Base-by-base conservation (phyloP, 768 basidiomycete species). In the Xerocomellus intermedius region DNA sequence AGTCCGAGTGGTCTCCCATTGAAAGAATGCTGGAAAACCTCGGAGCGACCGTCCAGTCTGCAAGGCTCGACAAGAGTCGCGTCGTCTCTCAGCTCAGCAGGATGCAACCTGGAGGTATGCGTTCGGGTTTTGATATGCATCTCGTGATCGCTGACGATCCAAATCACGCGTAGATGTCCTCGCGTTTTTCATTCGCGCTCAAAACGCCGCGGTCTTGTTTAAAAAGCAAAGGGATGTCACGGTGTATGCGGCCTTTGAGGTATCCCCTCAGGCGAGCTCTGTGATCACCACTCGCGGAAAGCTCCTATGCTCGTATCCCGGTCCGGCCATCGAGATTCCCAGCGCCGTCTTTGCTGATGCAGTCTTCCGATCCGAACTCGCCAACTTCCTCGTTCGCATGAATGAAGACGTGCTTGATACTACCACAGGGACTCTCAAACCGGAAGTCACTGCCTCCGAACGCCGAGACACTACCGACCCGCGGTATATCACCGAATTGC, bases 401-500 rank as follows among this genome's bases (percentile, higher is more conserved):
- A 55, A 74, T 38, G 47, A 62, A 1, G 73, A 75, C 38, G 37
- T 69, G 6, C 74, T 71, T 24, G 52, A 64, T 24, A 8, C 9
- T 12, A 7, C 10, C 2, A 24, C 33, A 10, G 7, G 10, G 17
- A n/a, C 1, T 19, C 38, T 39, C 19, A 12, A 6, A 19, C 3
- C 10, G 5, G 38, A 39, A 12, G 10, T 2, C 12, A 21, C 10
- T 19, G 38, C 12, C 38, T 12, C 12, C 6, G 49, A 54, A 26
- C 21, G 4, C 30, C n/a, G 58, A 16, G 61, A 67, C 13, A 65
- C 66, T 0, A n/a, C 67, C 0, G 55, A 80, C 56, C 77, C 78
- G 6, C 73, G 72, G 0, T 77, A 77, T 38, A 79, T 83, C 55
- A 77, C 77, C 0, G 67, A 78, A 42, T 62, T 82, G 5, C 68